A percentile compares a stretch with the other conserved stretches of the same genome.
Evolutionary conservation across 148 eudicot genomes (phyloP).

Genomic region (Chenopodium suecicum): DNA sequence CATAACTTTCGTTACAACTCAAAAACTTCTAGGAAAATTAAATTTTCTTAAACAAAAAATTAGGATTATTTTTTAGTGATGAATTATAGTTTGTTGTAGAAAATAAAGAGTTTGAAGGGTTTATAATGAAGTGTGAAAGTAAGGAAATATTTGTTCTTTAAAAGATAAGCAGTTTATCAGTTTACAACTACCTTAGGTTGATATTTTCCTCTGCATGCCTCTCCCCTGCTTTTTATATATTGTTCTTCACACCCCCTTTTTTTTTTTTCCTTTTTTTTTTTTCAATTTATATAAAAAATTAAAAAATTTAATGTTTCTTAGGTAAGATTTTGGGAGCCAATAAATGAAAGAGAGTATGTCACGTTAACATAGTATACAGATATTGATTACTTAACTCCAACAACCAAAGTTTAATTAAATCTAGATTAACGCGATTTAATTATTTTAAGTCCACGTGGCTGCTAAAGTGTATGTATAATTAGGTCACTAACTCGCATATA

Average conservation of each 20-base stretch:
- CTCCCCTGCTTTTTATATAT: slow-evolving; percentile 28
- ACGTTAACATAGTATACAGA: slow-evolving; percentile 30
- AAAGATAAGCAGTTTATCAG: slow-evolving; percentile 50
- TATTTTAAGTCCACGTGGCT: slow-evolving; percentile 24
- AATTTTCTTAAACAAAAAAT: neutral
- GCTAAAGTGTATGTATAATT: slow-evolving; percentile 21
- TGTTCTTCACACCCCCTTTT: neutral
- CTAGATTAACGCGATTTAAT: neutral
- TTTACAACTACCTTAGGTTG: slow-evolving; percentile 42
- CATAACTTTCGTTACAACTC: slow-evolving; percentile 9
- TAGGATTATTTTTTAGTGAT: neutral
- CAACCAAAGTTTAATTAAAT: slow-evolving; percentile 31
- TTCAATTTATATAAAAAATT: too few species aligned
- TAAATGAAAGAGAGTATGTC: slow-evolving; percentile 31
- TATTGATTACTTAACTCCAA: slow-evolving; percentile 53
- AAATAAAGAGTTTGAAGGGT: slow-evolving; percentile 2
- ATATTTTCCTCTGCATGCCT: slow-evolving; percentile 17
- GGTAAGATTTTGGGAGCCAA: slow-evolving; percentile 29
- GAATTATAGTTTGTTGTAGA: neutral
- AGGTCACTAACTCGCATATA: slow-evolving; percentile 24
- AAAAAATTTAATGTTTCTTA: slow-evolving; percentile 6
- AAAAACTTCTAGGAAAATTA: neutral
- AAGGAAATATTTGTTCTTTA: slow-evolving; percentile 27
- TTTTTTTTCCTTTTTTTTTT: neutral
- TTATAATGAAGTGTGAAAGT: slow-evolving; percentile 28